Conservation (phyloP, 2,329 filamentous ascomycete genomes). For the Fusarium sp. region DNA sequence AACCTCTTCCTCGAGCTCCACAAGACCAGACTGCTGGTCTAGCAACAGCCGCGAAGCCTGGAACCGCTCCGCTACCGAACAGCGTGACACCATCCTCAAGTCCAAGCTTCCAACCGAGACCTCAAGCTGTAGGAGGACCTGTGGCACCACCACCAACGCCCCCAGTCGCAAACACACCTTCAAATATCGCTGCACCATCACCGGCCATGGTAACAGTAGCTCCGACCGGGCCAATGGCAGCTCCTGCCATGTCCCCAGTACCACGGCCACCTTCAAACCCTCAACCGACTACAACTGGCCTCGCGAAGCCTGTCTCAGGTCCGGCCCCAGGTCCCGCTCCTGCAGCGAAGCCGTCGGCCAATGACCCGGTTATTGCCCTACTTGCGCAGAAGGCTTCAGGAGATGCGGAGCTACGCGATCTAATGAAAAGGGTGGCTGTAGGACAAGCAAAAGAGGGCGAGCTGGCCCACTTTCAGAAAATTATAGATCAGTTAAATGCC, state of each 20-base stretch:
- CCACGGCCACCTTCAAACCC: slow-evolving; percentile 33
- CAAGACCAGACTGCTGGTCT: slow-evolving; percentile 29
- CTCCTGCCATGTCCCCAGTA: slow-evolving; percentile 47
- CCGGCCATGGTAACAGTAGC: slow-evolving; percentile 44
- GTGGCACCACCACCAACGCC: slow-evolving; percentile 42
- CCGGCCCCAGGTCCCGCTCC: slow-evolving; percentile 31
- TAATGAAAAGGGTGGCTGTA: slow-evolving; percentile 87
- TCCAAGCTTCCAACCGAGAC: slow-evolving; percentile 39
- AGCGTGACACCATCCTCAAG: slow-evolving; percentile 35
- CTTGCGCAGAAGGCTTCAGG: slow-evolving; percentile 81
- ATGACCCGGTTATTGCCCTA: slow-evolving; percentile 84
- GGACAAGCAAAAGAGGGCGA: slow-evolving; percentile 79
- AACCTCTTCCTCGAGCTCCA: slow-evolving; percentile 32
- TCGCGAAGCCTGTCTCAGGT: slow-evolving; percentile 35
- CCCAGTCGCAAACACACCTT: slow-evolving; percentile 38
- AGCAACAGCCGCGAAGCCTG: slow-evolving; percentile 31
- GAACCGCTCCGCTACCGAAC: slow-evolving; percentile 32
- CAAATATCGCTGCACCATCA: slow-evolving; percentile 41
- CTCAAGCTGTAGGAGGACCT: slow-evolving; percentile 29
- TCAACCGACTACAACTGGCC: slow-evolving; percentile 36
- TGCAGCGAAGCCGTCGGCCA: slow-evolving; percentile 50
- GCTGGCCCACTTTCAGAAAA: slow-evolving; percentile 80
- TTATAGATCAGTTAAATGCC: slow-evolving; percentile 82
- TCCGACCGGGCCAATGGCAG: slow-evolving; percentile 38
- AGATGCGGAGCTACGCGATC: slow-evolving; percentile 77